Evolutionary conservation across 2,329 filamentous ascomycete species (phyloP).

Genomic region (Colletotrichum spaethianum): DNA sequence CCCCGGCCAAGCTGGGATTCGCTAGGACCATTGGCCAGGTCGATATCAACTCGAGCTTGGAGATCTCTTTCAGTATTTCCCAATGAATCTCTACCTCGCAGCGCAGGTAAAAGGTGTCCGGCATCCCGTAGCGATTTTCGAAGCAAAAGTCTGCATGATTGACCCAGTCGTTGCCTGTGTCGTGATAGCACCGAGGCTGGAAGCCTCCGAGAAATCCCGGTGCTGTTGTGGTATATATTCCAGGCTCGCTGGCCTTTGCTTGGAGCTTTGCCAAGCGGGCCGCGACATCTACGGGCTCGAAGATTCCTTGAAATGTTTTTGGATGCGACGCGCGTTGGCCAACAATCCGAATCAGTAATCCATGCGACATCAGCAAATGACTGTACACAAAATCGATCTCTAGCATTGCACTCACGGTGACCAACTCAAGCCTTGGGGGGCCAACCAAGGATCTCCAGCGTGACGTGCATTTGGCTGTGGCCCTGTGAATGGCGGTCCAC

Average conservation of each 20-base stretch:
- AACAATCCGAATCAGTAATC: neutral
- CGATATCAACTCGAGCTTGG: neutral
- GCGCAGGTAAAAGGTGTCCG: accelerated
- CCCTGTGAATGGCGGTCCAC: neutral
- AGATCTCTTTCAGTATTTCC: neutral
- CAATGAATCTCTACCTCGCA: neutral
- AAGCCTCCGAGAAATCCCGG: accelerated
- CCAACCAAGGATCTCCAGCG: neutral
- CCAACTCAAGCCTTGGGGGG: neutral
- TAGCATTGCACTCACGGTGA: neutral
- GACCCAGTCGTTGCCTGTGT: neutral
- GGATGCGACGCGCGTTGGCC: neutral
- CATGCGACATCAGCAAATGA: neutral
- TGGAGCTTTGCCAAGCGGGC: neutral
- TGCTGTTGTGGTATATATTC: neutral
- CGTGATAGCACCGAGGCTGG: neutral
- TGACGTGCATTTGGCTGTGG: too few species aligned
- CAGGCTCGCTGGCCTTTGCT: neutral
- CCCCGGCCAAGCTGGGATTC: neutral
- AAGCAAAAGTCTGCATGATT: accelerated
- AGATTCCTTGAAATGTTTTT: neutral
- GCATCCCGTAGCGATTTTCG: neutral
- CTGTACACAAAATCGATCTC: too few species aligned
- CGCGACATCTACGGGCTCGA: neutral
- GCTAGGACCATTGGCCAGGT: neutral